Evolutionary conservation across 495 filamentous ascomycete genomes (phyloP).

Genomic region (Aspergillus kassunensis): DNA sequence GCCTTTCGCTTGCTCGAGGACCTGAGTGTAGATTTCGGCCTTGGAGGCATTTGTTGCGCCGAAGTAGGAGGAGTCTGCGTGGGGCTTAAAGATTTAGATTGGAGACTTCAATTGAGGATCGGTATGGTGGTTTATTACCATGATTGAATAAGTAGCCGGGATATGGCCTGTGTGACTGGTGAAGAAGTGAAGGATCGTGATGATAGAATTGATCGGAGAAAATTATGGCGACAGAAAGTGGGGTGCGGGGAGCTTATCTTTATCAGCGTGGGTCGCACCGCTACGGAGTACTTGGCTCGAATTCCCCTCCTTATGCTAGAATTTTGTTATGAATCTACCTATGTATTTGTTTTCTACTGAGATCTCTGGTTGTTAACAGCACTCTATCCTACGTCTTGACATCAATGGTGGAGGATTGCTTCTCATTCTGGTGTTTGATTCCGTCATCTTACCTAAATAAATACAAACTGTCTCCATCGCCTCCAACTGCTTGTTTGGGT

Average conservation of each 20-base stretch:
- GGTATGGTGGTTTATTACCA: no score
- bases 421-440: slow-evolving; percentile 1
- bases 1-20: slow-evolving; percentile 65
- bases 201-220: neutral
- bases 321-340: no score
- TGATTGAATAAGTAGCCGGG: no score
- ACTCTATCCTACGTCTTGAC: neutral
- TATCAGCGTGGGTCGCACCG: no score
- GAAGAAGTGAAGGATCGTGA: neutral
- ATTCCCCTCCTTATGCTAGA: no score
- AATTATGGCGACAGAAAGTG: slow-evolving; percentile 5
- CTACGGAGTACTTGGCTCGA: no score
- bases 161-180: no score
- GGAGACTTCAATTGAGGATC: no score
- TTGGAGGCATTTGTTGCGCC: slow-evolving; percentile 56
- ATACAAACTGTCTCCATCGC: neutral
- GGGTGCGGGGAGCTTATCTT: neutral
- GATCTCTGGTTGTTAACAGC: no score
- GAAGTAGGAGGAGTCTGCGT: slow-evolving; percentile 84
- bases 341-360: no score
- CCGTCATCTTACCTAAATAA: slow-evolving; percentile 2
- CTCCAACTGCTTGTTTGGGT: slow-evolving; percentile 2
- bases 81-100: slow-evolving; percentile 55
- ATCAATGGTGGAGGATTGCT: neutral
- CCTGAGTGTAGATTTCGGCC: slow-evolving; percentile 69